A percentile compares a stretch with the other conserved stretches of the same genome.
These are phyloP conservation scores for Fusarium pseudocircinatum DNA, from an alignment of 2,329 filamentous ascomycete genomes.

Conservation along the genomic window DNA sequence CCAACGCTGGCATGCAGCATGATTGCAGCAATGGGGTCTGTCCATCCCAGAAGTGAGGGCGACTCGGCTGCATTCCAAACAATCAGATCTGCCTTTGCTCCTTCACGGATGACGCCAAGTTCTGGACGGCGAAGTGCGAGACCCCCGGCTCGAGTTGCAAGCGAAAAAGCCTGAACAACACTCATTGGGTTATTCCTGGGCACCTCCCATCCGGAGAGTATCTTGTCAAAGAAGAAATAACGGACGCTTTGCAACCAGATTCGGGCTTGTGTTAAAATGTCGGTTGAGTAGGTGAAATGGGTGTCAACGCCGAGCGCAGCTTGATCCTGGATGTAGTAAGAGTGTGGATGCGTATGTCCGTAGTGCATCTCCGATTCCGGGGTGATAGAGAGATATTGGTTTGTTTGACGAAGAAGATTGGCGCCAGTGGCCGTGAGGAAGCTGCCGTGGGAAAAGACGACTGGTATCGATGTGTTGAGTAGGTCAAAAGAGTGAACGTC, in stretches of 20 bases:
- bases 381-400: slow-evolving; percentile 66
- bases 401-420: slow-evolving; percentile 55
- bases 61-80: slow-evolving; percentile 60
- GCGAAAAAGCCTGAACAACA: slow-evolving; percentile 63
- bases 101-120: slow-evolving; percentile 58
- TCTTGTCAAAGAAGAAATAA: slow-evolving; percentile 49
- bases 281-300: slow-evolving; percentile 61
- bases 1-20: slow-evolving; percentile 64
- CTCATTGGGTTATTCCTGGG: slow-evolving; percentile 62
- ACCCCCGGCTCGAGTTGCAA: slow-evolving; percentile 63
- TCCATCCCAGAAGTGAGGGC: slow-evolving; percentile 63
- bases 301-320: slow-evolving; percentile 64
- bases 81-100: slow-evolving; percentile 64
- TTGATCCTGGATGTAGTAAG: slow-evolving; percentile 59
- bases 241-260: slow-evolving; percentile 62
- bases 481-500: slow-evolving; percentile 49
- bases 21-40: slow-evolving; percentile 64
- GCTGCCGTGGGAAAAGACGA: slow-evolving; percentile 63
- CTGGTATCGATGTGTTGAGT: slow-evolving; percentile 56
- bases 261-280: slow-evolving; percentile 62
- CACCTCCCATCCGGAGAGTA: slow-evolving; percentile 53
- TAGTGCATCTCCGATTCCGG: slow-evolving; percentile 69
- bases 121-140: slow-evolving; percentile 61
- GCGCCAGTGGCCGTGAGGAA: slow-evolving; percentile 54
- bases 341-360: slow-evolving; percentile 60